phyloP scores from a whole-genome alignment of 306 rosid species.

The Vigna unguiculata region DNA sequence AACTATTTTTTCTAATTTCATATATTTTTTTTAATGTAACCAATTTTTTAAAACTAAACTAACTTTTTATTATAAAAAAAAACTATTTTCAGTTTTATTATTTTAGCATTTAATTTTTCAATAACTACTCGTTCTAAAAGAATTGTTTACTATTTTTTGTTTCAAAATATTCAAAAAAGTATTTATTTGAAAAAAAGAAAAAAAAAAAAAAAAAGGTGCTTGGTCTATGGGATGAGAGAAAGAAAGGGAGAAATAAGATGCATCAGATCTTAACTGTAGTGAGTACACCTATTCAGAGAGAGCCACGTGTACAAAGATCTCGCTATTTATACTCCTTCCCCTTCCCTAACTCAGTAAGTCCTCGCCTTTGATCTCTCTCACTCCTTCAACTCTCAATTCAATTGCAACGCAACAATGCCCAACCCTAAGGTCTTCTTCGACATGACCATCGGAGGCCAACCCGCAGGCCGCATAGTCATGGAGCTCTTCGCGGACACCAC shows the following conservation, averaged over 20 bases:
- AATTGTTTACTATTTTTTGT: too few species aligned
- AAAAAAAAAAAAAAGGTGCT: neutral
- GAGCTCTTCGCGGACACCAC: constrained; percentile 85
- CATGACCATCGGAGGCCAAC: constrained; percentile 67
- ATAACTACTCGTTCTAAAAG: too few species aligned
- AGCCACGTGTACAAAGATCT: constrained; percentile 45
- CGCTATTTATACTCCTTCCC: neutral
- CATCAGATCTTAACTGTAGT: constrained; percentile 40
- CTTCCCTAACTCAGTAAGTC: neutral
- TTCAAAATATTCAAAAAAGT: too few species aligned
- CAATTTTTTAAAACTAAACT: too few species aligned
- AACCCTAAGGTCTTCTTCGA: constrained; percentile 89
- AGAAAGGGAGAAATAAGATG: neutral
- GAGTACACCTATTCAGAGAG: neutral
- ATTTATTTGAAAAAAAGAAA: too few species aligned
- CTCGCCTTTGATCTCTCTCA: too few species aligned
- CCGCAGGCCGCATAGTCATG: constrained; percentile 77
- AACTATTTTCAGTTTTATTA: too few species aligned
- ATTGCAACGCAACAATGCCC: constrained; percentile 28
- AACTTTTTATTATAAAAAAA: too few species aligned
- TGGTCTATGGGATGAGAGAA: neutral
- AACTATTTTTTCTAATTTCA: too few species aligned
- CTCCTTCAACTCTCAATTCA: neutral
- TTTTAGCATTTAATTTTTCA: too few species aligned
- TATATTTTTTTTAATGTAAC: too few species aligned